Percentiles rank a stretch among this genome's conserved stretches.
Conservation (phyloP, 306 rosid species). For the Trifolium fragiferum region DNA sequence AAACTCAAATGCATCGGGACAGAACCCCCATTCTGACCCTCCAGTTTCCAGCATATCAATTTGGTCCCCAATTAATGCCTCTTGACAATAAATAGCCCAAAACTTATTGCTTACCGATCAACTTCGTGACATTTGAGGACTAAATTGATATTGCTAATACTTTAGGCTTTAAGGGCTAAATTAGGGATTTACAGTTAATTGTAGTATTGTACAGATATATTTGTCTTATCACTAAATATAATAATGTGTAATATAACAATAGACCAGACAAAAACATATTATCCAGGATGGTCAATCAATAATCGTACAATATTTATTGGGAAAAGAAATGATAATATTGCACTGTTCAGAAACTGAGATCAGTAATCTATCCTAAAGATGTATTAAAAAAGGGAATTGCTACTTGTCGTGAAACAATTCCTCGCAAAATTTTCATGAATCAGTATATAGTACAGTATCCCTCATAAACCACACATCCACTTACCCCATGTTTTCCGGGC, state of each 20-base stretch:
- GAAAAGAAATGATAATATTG: constrained; percentile 14
- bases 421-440: no score
- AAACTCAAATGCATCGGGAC: constrained; percentile 8
- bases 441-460: no score
- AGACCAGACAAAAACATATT: constrained; percentile 16
- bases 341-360: constrained; percentile 27
- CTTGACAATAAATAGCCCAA: constrained; percentile 3
- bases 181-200: not conserved
- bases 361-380: constrained; percentile 6
- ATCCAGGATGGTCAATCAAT: constrained; percentile 11
- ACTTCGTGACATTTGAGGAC: constrained; percentile 16
- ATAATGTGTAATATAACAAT: not conserved
- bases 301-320: constrained; percentile 14
- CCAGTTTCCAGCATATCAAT: not conserved
- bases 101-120: constrained; percentile 15
- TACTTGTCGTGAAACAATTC: no score
- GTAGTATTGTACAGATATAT: not conserved
- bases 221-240: not conserved
- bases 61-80: not conserved
- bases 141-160: constrained; percentile 22
- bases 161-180: constrained; percentile 1
- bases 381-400: not conserved
- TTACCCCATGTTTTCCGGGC: no score
- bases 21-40: constrained; percentile 6
- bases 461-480: no score